Evolutionary conservation across 2,329 filamentous ascomycete species (phyloP).

Genomic region (Parascedosporium putredinis): DNA sequence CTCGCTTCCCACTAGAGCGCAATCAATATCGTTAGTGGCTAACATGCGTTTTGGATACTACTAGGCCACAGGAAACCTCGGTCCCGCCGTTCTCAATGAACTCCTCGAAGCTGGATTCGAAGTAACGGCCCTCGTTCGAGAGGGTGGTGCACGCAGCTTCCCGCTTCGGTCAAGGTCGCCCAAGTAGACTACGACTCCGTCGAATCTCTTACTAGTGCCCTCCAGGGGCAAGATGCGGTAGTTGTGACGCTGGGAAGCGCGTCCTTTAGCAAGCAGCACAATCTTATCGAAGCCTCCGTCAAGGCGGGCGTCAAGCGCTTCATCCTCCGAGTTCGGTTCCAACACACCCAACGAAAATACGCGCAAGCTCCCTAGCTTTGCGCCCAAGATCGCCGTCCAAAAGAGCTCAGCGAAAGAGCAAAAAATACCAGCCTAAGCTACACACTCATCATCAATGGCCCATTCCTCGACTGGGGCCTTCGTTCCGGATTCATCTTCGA

Average conservation of each 20-base stretch:
- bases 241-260: slow-evolving; percentile 26
- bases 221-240: slow-evolving; percentile 47
- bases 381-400: slow-evolving; percentile 33
- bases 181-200: slow-evolving; percentile 30
- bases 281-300: slow-evolving; percentile 47
- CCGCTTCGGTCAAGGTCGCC: slow-evolving; percentile 26
- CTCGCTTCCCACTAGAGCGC: too few relatives aligned
- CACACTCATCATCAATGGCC: slow-evolving; percentile 31
- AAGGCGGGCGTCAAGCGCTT: slow-evolving; percentile 51
- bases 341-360: slow-evolving; percentile 24
- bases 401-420: slow-evolving; percentile 30
- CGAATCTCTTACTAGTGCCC: slow-evolving; percentile 36
- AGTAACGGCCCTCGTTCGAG: slow-evolving; percentile 44
- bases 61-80: slow-evolving; percentile 27
- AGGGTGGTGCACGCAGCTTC: slow-evolving; percentile 24
- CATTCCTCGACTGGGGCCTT: slow-evolving; percentile 41
- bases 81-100: slow-evolving; percentile 25
- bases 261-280: slow-evolving; percentile 25
- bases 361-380: slow-evolving; percentile 38
- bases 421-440: slow-evolving; percentile 37
- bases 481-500: slow-evolving; percentile 32
- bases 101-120: slow-evolving; percentile 32
- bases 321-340: slow-evolving; percentile 43
- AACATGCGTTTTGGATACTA: too few relatives aligned
- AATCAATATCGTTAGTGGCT: too few relatives aligned